These are phyloP conservation scores for Scleroderma bovista DNA, from an alignment of 768 basidiomycete species.

Conservation along the genomic window DNA sequence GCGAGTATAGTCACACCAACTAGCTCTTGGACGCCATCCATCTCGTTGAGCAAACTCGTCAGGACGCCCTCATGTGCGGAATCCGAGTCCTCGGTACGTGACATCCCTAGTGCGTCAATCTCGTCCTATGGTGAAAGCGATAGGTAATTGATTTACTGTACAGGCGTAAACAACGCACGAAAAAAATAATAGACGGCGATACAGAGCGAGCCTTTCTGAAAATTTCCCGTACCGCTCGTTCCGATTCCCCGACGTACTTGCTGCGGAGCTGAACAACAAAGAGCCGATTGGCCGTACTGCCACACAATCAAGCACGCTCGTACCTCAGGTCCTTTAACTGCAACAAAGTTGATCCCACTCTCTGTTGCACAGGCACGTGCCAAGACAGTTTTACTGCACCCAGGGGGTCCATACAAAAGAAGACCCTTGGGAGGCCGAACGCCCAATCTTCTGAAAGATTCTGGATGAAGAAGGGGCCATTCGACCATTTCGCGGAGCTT, in stretches of 20 bases:
- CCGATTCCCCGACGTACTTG: constrained; percentile 97
- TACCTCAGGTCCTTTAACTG: constrained; percentile 97
- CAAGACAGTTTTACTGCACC: constrained; percentile 94
- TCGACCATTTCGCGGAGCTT: constrained; percentile 89
- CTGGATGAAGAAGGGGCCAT: constrained; percentile 88
- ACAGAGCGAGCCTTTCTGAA: constrained; percentile 94
- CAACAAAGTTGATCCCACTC: constrained; percentile 92
- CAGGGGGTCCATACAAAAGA: constrained; percentile 90
- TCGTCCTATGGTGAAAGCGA: constrained; percentile 67
- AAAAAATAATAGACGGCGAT: constrained; percentile 94
- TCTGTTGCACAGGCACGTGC: constrained; percentile 91
- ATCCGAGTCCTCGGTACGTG: constrained; percentile 53
- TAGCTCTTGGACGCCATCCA: constrained; percentile 97
- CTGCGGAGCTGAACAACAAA: constrained; percentile 68
- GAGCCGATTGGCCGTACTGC: not conserved
- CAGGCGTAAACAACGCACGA: constrained; percentile 47
- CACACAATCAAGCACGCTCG: constrained; percentile 13
- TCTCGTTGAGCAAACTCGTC: constrained; percentile 91
- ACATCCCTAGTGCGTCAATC: constrained; percentile 87
- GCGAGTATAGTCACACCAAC: constrained; percentile 93
- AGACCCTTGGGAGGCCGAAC: constrained; percentile 87
- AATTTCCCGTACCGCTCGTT: constrained; percentile 89
- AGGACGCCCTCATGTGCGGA: constrained; percentile 81
- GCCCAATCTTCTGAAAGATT: constrained; percentile 82
- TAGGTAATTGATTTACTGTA: not conserved